Base-by-base conservation (phyloP, 106 monocot genomes). In the Acorus calamus region DNA sequence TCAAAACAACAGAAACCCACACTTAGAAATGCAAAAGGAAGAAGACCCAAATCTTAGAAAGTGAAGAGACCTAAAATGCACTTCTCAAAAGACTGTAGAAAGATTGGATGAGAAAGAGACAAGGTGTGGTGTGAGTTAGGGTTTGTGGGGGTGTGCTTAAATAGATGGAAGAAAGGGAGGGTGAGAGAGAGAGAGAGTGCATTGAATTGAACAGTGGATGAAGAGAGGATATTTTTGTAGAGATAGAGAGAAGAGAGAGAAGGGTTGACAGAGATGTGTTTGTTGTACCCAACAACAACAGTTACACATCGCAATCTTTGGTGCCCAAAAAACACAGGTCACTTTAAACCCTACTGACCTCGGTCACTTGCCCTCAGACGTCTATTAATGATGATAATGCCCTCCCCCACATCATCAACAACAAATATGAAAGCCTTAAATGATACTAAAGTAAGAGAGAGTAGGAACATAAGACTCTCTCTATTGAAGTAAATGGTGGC, bases 221-320 rank as follows among this genome's bases (percentile, higher is more conserved):
- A 53, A 51, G 53, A 54, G 71, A 61, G 70, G 70, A 61, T 71
- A 52, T 71, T 42, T 51, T 46, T 71, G 10, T 53, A 12, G 13
- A 62, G 54, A 46, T 57, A 53, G 71, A 54, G 52, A 62, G 14
- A 28, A 53, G 7, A 61, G 43, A 62, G 6, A 44, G 62, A 71
- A 12, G 55, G 53, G 47, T 44, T 47, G 71, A 52, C 47, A 13
- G 45, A 61, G 61, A 6, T 61, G 8, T 1, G 46, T 47, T 6
- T 46, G 55, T 49, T 66, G 66, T 43, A 64, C 47, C 56, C 50
- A 73, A 59, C 11, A 65, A 64, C 56, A 74, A 74, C 68, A 74
- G 68, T 74, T 74, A 67, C 45, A 74, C 74, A 74, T 74, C 74
- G 60, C 68, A 59, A 74, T 74, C 74, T n/a, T 42, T 11, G 57